A percentile compares a stretch with the other conserved stretches of the same genome.
These are phyloP conservation scores for Bruguiera hainesii DNA, from an alignment of 441 rosid species.

Conservation along the genomic window DNA sequence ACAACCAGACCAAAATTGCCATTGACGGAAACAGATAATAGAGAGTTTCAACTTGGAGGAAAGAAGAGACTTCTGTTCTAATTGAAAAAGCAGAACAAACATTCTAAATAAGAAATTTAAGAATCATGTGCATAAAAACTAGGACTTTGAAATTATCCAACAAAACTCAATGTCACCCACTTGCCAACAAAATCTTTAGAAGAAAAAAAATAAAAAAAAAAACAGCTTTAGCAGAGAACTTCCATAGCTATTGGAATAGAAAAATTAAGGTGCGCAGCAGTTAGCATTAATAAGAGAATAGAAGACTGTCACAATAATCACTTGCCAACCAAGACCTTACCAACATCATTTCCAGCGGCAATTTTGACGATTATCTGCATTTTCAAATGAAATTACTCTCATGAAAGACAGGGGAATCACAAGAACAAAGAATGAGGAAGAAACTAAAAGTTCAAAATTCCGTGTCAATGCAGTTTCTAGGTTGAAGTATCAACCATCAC, in stretches of 20 bases:
- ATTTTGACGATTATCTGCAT: conserved; percentile 88
- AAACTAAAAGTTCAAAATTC: not conserved
- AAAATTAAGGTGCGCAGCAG: not conserved
- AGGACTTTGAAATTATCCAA: no score
- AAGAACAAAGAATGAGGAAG: conserved; percentile 5
- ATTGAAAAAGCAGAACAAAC: no score
- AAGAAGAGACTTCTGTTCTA: no score
- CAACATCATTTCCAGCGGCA: conserved; percentile 94
- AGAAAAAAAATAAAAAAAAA: no score
- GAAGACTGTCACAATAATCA: conserved; percentile 26
- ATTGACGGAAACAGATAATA: no score
- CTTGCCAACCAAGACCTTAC: conserved; percentile 80
- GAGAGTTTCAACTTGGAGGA: no score
- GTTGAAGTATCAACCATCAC: conserved; percentile 92
- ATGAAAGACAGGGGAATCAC: conserved; percentile 2
- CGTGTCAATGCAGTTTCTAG: conserved; percentile 50
- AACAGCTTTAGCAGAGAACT: no score
- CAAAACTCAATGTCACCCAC: conserved; percentile 27
- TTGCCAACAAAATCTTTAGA: no score
- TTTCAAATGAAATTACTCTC: conserved; percentile 14
- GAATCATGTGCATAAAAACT: no score
- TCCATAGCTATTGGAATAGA: no score
- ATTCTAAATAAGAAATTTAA: no score
- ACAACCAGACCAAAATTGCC: no score
- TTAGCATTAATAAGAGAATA: not conserved